These are phyloP conservation scores for Paratrypanosoma confusum DNA, from an alignment of 208 protist genomes.

Conservation along the genomic window DNA sequence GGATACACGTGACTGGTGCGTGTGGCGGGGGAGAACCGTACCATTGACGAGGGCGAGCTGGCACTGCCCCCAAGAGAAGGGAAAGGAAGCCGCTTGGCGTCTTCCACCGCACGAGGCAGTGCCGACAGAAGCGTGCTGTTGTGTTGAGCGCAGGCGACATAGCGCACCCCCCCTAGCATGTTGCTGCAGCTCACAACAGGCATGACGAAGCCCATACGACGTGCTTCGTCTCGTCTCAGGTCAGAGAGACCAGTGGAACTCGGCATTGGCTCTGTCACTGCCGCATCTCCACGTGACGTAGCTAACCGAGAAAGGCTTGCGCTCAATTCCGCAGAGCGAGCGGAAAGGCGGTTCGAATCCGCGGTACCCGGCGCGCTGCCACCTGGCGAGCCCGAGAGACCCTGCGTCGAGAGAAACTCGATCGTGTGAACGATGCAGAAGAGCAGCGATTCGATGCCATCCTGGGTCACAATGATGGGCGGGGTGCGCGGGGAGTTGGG, in stretches of 20 bases:
- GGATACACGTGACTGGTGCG: too few relatives aligned
- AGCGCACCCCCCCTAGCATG: conserved; percentile 24
- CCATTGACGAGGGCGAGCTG: too few relatives aligned
- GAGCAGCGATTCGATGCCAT: conserved; percentile 44
- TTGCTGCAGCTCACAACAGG: conserved; percentile 23
- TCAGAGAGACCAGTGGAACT: too few relatives aligned
- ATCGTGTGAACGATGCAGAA: conserved; percentile 61
- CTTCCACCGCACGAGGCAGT: conserved; percentile 14
- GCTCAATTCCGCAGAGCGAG: not conserved
- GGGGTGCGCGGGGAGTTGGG: conserved; percentile 7
- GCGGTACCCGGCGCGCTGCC: not conserved
- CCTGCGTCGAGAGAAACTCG: too few relatives aligned
- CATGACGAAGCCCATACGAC: conserved; percentile 22
- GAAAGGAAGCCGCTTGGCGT: conserved; percentile 3
- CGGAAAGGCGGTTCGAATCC: not conserved
- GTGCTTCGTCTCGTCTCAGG: too few relatives aligned
- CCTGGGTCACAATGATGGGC: conserved; percentile 48
- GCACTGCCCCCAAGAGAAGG: not conserved
- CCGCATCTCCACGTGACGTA: too few relatives aligned
- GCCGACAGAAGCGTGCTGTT: conserved; percentile 21
- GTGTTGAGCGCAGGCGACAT: conserved; percentile 25
- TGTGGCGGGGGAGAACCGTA: too few relatives aligned
- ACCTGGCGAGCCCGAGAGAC: not conserved
- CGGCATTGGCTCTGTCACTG: too few relatives aligned
- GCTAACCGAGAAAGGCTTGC: conserved; percentile 8